Evolutionary conservation across 257 asterid species (phyloP), one percentile per base, ranked within the genome.

Genomic region (Thymus mandschuricus): DNA sequence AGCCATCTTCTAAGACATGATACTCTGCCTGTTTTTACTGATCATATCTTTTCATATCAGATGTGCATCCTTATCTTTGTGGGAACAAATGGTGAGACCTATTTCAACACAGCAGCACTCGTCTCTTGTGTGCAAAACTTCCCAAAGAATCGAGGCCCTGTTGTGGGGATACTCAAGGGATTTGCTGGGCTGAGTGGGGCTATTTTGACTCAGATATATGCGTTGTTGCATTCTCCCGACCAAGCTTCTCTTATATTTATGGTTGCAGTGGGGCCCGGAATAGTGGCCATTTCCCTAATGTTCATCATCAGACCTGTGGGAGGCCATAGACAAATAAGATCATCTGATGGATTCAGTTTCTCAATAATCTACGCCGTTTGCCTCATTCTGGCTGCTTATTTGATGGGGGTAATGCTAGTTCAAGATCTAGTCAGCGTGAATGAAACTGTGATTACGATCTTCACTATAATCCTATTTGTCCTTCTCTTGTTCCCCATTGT

Each of bases 21-120:
- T 15, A 41, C 61, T 64, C 46, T 3, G 40, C 70, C 34, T 38
- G 34, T 49, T 56, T 74, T 45, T 9, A 60, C 62, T 51, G 28
- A 66, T 64, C 30, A 54, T 15, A 10, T 60, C 60, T 61, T 55
- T 67, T 34, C 28, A 52, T 35, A 51, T 28, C 81, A 88, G 92
- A 81, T 88, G 87, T 88, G 96, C 73, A 71, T 86, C 78, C 88
- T 88, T 46, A 83, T 88, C 74, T 86, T 84, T 41, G 50, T 86
- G 8, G 96, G 90, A 75, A 83, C 92, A 72, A 88, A 86, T 35
- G 92, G 92, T 1, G 92, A 86, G 77, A 88, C 92, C 43, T 88
- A 82, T 78, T 86, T 88, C 81, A 86, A 88, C 48, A 86, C 91
- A 30, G 88, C 76, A 46, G 78, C 92, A 28, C 65, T 84, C 1